Conservation (phyloP, 306 rosid species). For the Potentilla sterilis region DNA sequence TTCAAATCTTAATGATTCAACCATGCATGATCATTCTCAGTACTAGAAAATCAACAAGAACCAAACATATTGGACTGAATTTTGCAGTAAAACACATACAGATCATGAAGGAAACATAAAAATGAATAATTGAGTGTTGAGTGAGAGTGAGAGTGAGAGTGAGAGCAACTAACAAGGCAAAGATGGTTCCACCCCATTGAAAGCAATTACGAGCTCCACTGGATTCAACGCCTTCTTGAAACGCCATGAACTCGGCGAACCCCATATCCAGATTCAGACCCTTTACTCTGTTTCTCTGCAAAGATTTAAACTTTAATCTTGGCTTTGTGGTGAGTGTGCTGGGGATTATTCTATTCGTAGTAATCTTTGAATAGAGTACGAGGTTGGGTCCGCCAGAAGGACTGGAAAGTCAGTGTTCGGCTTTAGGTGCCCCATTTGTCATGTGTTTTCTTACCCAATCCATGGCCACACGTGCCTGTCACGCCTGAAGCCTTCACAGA, state of each 20-base stretch:
- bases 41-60: neutral
- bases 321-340: neutral
- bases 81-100: neutral
- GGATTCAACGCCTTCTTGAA: constrained; percentile 16
- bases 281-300: neutral
- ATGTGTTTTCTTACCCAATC: neutral
- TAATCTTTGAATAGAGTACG: neutral
- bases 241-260: constrained; percentile 11
- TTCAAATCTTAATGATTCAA: neutral
- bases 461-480: neutral
- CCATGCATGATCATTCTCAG: neutral
- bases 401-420: neutral
- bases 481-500: neutral
- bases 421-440: neutral
- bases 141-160: neutral
- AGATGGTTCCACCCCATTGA: constrained; percentile 53
- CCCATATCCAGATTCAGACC: constrained; percentile 15
- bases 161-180: constrained; percentile 35
- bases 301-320: neutral
- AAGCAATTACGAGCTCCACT: constrained; percentile 23
- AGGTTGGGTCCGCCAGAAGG: neutral
- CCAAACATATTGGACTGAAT: neutral
- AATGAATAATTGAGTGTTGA: neutral
- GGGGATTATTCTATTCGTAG: neutral
- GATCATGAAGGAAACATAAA: neutral